phyloP scores from a whole-genome alignment of 1,284 basidiomycete genomes.

The Termitomyces sp. region DNA sequence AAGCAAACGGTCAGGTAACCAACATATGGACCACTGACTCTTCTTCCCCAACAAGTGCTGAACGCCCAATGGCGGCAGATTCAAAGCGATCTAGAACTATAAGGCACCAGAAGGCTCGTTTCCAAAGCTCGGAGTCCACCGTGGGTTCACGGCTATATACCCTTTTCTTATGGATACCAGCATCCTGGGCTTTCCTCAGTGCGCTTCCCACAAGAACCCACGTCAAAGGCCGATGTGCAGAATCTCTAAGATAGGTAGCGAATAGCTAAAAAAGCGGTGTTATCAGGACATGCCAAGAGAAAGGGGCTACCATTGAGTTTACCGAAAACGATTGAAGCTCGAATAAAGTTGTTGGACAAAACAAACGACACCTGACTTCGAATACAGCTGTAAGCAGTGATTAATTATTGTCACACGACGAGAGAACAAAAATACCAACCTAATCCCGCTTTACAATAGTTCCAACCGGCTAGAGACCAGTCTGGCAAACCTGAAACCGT shows the following conservation, averaged over 20 bases:
- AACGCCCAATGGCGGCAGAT: slow-evolving; percentile 65
- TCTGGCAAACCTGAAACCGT: slow-evolving; percentile 24
- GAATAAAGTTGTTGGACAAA: slow-evolving; percentile 63
- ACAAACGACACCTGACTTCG: slow-evolving; percentile 49
- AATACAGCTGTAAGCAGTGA: slow-evolving; percentile 39
- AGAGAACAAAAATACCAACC: slow-evolving; percentile 29
- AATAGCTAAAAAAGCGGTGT: slow-evolving; percentile 32
- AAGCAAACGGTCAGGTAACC: slow-evolving; percentile 7
- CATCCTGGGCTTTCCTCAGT: slow-evolving; percentile 65
- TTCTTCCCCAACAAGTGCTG: slow-evolving; percentile 70
- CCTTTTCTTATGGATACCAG: slow-evolving; percentile 61
- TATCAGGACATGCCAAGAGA: slow-evolving; percentile 5
- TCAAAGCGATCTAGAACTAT: slow-evolving; percentile 60
- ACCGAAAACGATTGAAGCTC: slow-evolving; percentile 68
- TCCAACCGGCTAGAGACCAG: slow-evolving; percentile 62
- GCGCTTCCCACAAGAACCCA: slow-evolving; percentile 69
- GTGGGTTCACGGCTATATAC: slow-evolving; percentile 43
- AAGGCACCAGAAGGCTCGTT: slow-evolving; percentile 74
- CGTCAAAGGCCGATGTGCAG: slow-evolving; percentile 50
- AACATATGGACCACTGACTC: slow-evolving; percentile 49
- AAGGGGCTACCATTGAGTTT: slow-evolving; percentile 19
- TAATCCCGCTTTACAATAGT: slow-evolving; percentile 54
- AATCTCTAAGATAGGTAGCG: slow-evolving; percentile 48
- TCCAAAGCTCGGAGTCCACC: slow-evolving; percentile 68
- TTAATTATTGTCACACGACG: neutral